phyloP scores from a whole-genome alignment of 768 basidiomycete genomes.

The Cytidiella melzeri region DNA sequence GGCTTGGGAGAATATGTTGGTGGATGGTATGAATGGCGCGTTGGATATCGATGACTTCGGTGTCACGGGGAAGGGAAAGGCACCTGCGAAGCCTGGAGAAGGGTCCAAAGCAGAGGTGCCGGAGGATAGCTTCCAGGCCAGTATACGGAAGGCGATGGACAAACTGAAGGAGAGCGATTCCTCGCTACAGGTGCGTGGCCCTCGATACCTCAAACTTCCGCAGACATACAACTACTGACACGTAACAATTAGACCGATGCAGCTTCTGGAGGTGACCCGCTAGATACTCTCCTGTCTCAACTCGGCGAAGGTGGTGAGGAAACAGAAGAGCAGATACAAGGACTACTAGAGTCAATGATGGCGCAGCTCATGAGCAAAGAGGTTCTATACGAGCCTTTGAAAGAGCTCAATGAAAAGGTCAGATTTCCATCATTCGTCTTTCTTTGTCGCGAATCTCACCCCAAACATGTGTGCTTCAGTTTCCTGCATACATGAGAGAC shows the following conservation, averaged over 20 bases:
- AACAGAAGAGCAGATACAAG: slow-evolving; percentile 46
- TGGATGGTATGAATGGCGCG: slow-evolving; percentile 51
- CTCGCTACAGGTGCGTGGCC: slow-evolving; percentile 39
- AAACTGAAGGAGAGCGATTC: slow-evolving; percentile 67
- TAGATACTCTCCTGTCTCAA: slow-evolving; percentile 49
- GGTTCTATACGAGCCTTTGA: slow-evolving; percentile 79
- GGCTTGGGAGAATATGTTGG: slow-evolving; percentile 69
- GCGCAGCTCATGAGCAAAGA: slow-evolving; percentile 75
- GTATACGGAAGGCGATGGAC: slow-evolving; percentile 66
- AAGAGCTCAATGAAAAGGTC: slow-evolving; percentile 71
- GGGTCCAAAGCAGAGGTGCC: slow-evolving; percentile 6
- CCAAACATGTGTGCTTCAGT: no score
- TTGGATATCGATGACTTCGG: slow-evolving; percentile 13
- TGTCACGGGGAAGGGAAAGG: slow-evolving; percentile 10
- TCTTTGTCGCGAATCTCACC: no score
- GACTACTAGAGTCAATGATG: slow-evolving; percentile 78
- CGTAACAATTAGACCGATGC: slow-evolving; percentile 2
- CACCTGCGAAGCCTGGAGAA: slow-evolving; percentile 5
- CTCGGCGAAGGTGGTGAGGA: slow-evolving; percentile 34
- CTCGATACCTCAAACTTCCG: no score
- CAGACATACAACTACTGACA: no score
- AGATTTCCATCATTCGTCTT: slow-evolving; percentile 16
- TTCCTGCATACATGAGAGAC: slow-evolving; percentile 66
- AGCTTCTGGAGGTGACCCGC: slow-evolving; percentile 19
- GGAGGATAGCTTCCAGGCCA: slow-evolving; percentile 55